Evolutionary conservation across 2,329 filamentous ascomycete genomes (phyloP), one percentile per base, ranked within the genome.

Genomic region (Calonectria leucothoes): DNA sequence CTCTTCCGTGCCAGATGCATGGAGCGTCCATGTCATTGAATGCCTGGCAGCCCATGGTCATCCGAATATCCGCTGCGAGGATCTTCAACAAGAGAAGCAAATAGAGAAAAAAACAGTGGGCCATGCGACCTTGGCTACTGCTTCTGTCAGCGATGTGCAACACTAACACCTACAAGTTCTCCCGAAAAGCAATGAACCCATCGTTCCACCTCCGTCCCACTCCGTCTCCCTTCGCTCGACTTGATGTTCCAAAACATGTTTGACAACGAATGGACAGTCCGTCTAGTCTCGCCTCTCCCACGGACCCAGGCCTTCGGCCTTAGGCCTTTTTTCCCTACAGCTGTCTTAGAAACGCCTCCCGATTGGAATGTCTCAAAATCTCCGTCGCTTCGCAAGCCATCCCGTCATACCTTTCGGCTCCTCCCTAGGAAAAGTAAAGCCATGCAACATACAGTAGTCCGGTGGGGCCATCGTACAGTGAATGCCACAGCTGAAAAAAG

Each of bases 291-390:
- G 15, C 8, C n/a, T 29, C 39, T 42, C 42, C 45, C 42, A 55
- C 45, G 35, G 12, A 31, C 55, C 59, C 33, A 61, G 29, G 35
- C 37, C 33, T 39, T 61, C 6, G 23, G n/a, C n/a, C 39, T 45
- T 15, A 45, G 42, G 51, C 29, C 39, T 27, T 27, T 61, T 27
- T 14, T 35, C 33, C n/a, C 55, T 59, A 35, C 55, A 37, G 55
- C 14, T 59, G 31, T 39, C 35, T 39, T 25, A 39, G 8, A 57
- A 68, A 12, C 65, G 65, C 65, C 45, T 49, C 49, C 45, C 51
- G 37, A 35, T 33, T 59, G 31, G 51, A 68, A 45, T 33, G 65
- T 68, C 65, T 68, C 65, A 57, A 59, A 33, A 69, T 61, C 52
- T 27, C 63, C 39, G 31, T 66, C 63, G 42, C 66, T 59, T 68